Evolutionary conservation across 257 asterid genomes (phyloP), one percentile per base, ranked within the genome.

Genomic region (Penstemon eatonii): DNA sequence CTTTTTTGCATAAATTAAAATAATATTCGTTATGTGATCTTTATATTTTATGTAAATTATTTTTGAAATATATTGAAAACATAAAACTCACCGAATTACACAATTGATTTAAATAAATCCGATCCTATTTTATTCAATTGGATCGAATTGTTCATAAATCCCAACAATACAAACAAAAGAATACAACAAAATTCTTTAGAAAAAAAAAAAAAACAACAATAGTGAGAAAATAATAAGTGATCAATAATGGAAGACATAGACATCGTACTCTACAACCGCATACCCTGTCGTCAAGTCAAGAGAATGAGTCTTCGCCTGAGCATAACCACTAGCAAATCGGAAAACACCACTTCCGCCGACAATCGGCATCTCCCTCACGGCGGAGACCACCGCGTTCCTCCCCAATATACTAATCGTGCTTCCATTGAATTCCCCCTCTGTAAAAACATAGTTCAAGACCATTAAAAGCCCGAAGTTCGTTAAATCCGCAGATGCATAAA

Each of bases 321-420:
- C 78, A 6, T 76, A 82, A 0, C 87, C 87, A 1, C 67, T 53
- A 0, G 78, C 84, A 11, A 73, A 79, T 10, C 87, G 81, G 84
- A 82, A 82, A 11, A 67, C 73, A 10, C 87, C 87, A 75, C 80
- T 79, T 10, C 87, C 87, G 15, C 87, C 87, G 37, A 82, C 80
- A 2, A 82, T 39, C 11, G 87, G 84, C 80, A 82, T 38, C 78
- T 82, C 86, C 82, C 86, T 70, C 59, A 79, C 80, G 46, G 60
- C 64, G 68, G 75, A 47, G 49, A 76, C 10, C n/a, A 76, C 75
- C 4, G 40, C 19, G 72, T 82, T 82, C 74, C 84, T 70, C 6
- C 87, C 87, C 75, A 82, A 8, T n/a, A 82, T 54, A 9, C 86
- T 79, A 7, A 82, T 66, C 15, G 80, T 75, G 70, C 86, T 82